phyloP scores from a whole-genome alignment of 2,329 filamentous ascomycete genomes.

The Fusarium haematococcum region DNA sequence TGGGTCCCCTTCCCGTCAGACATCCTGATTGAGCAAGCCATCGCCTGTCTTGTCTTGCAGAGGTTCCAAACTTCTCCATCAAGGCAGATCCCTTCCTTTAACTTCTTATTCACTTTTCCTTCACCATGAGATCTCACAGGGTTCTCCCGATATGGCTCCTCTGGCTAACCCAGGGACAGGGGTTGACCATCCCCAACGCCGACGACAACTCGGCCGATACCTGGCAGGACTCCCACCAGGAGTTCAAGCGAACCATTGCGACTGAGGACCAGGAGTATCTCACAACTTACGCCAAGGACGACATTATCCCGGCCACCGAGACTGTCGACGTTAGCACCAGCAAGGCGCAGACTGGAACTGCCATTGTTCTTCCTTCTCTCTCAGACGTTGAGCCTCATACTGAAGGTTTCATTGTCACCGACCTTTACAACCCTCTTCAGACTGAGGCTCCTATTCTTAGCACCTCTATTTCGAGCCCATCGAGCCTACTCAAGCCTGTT shows the following conservation, averaged over 20 bases:
- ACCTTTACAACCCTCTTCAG: slow-evolving; percentile 33
- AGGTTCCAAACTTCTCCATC: slow-evolving; percentile 21
- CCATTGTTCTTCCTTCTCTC: slow-evolving; percentile 45
- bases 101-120: neutral
- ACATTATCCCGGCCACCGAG: slow-evolving; percentile 45
- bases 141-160: slow-evolving; percentile 43
- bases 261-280: slow-evolving; percentile 37
- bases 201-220: slow-evolving; percentile 12
- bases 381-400: slow-evolving; percentile 48
- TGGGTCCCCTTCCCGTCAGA: slow-evolving; percentile 26
- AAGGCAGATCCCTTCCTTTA: slow-evolving; percentile 3
- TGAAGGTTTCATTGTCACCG: slow-evolving; percentile 45
- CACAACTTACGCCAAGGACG: slow-evolving; percentile 41
- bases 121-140: slow-evolving; percentile 39
- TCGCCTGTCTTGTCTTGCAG: slow-evolving; percentile 20
- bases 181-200: slow-evolving; percentile 28
- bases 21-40: slow-evolving; percentile 17
- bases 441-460: slow-evolving; percentile 28
- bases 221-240: slow-evolving; percentile 18
- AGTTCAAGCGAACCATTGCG: slow-evolving; percentile 37
- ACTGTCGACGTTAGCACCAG: slow-evolving; percentile 44
- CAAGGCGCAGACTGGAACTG: slow-evolving; percentile 41
- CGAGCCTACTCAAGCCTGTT: slow-evolving; percentile 47
- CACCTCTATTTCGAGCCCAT: slow-evolving; percentile 52
- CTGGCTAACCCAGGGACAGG: slow-evolving; percentile 44